Evolutionary conservation across 164 flowering plant genomes (phyloP).

Genomic region (Nymphaea colorata): DNA sequence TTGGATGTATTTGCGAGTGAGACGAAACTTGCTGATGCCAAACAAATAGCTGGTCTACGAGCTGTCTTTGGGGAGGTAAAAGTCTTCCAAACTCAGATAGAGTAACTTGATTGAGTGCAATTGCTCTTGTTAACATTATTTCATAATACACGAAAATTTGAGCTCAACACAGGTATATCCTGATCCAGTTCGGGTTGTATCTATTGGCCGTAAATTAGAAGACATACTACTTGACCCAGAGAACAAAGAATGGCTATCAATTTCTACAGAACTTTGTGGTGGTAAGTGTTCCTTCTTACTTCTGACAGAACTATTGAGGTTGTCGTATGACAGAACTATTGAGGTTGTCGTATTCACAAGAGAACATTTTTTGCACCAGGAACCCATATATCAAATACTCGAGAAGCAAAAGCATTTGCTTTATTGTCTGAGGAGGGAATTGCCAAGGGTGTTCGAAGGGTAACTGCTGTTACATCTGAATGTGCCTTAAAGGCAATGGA

Average conservation of each 20-base stretch:
- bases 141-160: not conserved
- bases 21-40: conserved; percentile 70
- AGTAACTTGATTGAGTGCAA: not conserved
- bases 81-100: conserved; percentile 1
- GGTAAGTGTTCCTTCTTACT: conserved; percentile 28
- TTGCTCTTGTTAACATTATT: not conserved
- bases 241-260: conserved; percentile 60
- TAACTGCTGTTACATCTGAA: conserved; percentile 87
- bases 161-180: conserved; percentile 66
- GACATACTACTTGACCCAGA: conserved; percentile 78
- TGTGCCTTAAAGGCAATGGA: conserved; percentile 61
- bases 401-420: conserved; percentile 91
- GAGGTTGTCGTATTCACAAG: not conserved
- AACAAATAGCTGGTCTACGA: conserved; percentile 71
- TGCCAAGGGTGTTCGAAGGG: conserved; percentile 86
- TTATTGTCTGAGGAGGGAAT: conserved; percentile 89
- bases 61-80: conserved; percentile 99
- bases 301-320: not conserved
- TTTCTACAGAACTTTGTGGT: conserved; percentile 94
- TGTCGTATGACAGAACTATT: not conserved
- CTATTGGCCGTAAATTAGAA: conserved; percentile 80
- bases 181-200: conserved; percentile 94
- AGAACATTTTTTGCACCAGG: conserved; percentile 24
- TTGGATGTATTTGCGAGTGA: conserved; percentile 69
- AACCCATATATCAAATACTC: conserved; percentile 88